These are phyloP conservation scores for Apiotrichum porosum DNA, from an alignment of 1,284 basidiomycete genomes.

Conservation along the genomic window DNA sequence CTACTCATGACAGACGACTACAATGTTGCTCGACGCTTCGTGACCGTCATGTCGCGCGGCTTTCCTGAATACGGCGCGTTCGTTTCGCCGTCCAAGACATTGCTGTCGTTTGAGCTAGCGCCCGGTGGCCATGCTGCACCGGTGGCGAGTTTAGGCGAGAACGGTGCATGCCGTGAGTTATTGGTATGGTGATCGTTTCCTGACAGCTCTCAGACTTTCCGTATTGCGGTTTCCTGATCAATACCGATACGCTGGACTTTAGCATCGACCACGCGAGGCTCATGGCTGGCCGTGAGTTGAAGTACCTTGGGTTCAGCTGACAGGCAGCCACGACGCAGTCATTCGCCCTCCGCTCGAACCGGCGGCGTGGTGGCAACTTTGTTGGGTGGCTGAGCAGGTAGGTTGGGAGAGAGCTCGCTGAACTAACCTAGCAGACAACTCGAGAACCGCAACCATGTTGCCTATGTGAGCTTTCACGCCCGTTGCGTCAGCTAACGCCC, in stretches of 20 bases:
- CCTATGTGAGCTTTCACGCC: slow-evolving; percentile 30
- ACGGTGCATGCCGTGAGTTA: slow-evolving; percentile 16
- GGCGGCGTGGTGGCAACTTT: slow-evolving; percentile 33
- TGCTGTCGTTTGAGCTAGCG: slow-evolving; percentile 53
- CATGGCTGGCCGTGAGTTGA: slow-evolving; percentile 55
- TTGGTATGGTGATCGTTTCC: too few relatives aligned
- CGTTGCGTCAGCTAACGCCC: not conserved
- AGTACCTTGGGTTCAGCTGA: not conserved
- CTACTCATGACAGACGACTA: slow-evolving; percentile 73
- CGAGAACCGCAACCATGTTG: slow-evolving; percentile 48
- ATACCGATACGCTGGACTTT: slow-evolving; percentile 69
- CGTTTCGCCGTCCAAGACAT: slow-evolving; percentile 80
- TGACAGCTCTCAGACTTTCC: slow-evolving; percentile 73
- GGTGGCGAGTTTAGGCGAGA: slow-evolving; percentile 9
- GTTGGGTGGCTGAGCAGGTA: slow-evolving; percentile 43
- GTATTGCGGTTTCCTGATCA: slow-evolving; percentile 81
- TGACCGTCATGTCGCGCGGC: slow-evolving; percentile 74
- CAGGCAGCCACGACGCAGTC: slow-evolving; percentile 41
- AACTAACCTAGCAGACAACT: slow-evolving; percentile 29
- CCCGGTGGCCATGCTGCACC: slow-evolving; percentile 21
- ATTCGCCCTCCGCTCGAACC: slow-evolving; percentile 37
- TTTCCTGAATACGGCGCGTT: slow-evolving; percentile 90
- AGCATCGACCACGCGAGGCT: slow-evolving; percentile 67
- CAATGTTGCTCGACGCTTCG: slow-evolving; percentile 63
- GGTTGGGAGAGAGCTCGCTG: not conserved